phyloP scores from a whole-genome alignment of 1,139 yeast species.

The Magnusiomyces suaveolens region DNA sequence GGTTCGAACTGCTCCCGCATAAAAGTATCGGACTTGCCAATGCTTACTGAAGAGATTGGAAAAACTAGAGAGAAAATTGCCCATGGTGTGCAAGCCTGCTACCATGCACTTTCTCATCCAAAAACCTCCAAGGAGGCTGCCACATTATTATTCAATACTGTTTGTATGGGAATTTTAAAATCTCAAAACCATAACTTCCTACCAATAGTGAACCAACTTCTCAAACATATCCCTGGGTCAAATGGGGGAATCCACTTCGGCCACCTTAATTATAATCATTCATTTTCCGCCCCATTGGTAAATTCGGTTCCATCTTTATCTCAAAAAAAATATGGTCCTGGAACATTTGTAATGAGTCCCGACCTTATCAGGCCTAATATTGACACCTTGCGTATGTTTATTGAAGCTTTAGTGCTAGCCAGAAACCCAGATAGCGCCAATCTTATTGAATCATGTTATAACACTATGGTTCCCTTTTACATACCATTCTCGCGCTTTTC shows the following conservation, averaged over 20 bases:
- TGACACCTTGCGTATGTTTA: background rate
- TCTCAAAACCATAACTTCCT: background rate
- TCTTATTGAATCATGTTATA: background rate
- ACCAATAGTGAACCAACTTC: background rate
- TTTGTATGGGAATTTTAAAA: slow-evolving; percentile 1
- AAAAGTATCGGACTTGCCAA: slow-evolving; percentile 7
- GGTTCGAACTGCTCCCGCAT: slow-evolving; percentile 7
- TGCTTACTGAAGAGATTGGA: background rate
- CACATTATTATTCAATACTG: background rate
- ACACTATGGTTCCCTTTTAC: background rate
- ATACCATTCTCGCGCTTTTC: background rate
- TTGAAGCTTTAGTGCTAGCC: background rate
- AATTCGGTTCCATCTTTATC: background rate
- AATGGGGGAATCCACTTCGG: background rate
- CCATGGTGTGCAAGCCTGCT: background rate
- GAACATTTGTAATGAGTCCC: background rate
- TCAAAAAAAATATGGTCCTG: no score
- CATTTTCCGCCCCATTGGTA: background rate
- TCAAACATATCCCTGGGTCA: background rate
- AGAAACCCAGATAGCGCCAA: background rate
- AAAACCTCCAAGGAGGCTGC: background rate
- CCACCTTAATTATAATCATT: background rate
- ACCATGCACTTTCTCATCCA: background rate
- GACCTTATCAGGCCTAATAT: background rate
- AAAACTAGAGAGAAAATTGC: background rate